Percentiles rank a stretch among this genome's conserved stretches.
Conservation (phyloP, 2,329 filamentous ascomycete genomes). For the Capronia coronata region DNA sequence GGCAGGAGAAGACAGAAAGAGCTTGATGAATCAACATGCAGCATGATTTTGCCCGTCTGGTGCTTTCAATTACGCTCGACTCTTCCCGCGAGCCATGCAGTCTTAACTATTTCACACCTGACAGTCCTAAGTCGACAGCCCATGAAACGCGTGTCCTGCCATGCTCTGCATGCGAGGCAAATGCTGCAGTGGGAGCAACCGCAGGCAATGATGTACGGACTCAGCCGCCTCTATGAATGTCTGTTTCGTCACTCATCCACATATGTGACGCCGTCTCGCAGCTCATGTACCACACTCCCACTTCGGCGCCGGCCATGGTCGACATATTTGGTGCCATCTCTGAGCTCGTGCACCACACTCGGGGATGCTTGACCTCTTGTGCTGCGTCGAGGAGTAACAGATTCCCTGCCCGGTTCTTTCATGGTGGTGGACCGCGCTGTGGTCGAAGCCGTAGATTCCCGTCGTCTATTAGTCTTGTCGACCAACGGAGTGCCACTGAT, state of each 20-base stretch:
- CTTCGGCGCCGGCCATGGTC: slow-evolving; percentile 19
- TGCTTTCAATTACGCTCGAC: neutral
- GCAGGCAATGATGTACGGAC: too few relatives aligned
- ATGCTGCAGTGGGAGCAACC: too few relatives aligned
- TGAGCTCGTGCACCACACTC: slow-evolving; percentile 27
- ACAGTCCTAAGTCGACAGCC: too few relatives aligned
- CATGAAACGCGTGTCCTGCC: too few relatives aligned
- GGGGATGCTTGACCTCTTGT: slow-evolving; percentile 13
- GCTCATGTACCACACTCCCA: slow-evolving; percentile 23
- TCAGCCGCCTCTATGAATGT: too few relatives aligned
- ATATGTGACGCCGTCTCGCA: slow-evolving; percentile 25
- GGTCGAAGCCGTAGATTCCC: slow-evolving; percentile 13
- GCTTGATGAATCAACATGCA: neutral
- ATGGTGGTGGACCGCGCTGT: slow-evolving; percentile 5
- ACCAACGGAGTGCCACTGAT: neutral
- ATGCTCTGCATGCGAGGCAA: too few relatives aligned
- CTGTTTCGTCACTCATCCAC: slow-evolving; percentile 23
- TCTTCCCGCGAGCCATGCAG: too few relatives aligned
- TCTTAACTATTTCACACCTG: too few relatives aligned
- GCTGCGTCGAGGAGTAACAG: slow-evolving; percentile 14
- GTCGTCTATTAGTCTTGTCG: slow-evolving; percentile 6
- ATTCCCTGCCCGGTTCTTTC: slow-evolving; percentile 3
- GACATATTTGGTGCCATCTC: slow-evolving; percentile 27
- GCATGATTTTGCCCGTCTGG: neutral
- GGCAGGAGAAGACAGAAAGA: neutral